phyloP scores from a whole-genome alignment of 2,329 filamentous ascomycete genomes.

The Madurella fahalii region DNA sequence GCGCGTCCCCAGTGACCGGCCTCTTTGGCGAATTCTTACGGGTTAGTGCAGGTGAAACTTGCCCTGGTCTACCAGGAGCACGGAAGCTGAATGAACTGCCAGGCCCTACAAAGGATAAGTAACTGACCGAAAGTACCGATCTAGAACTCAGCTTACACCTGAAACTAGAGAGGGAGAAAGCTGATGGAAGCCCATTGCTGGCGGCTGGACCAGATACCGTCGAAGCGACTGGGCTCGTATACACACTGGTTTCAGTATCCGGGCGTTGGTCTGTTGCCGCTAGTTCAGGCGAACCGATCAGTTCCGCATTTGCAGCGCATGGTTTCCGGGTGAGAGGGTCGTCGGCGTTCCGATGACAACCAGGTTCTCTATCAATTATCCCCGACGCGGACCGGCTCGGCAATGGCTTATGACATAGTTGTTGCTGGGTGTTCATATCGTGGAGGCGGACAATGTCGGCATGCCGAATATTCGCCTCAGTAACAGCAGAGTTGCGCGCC shows the following conservation, averaged over 20 bases:
- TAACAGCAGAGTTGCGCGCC: constrained; percentile 10
- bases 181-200: neutral
- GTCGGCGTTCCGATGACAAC: neutral
- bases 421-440: constrained; percentile 22
- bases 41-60: too few relatives aligned
- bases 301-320: neutral
- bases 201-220: constrained; percentile 3
- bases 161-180: constrained; percentile 5
- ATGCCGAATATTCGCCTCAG: constrained; percentile 7
- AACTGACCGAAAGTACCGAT: neutral
- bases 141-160: constrained; percentile 10
- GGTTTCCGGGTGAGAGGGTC: neutral
- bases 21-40: neutral
- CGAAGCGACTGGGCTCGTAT: constrained; percentile 11
- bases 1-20: constrained; percentile 8
- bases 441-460: constrained; percentile 19
- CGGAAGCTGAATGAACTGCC: neutral
- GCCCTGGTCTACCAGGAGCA: too few relatives aligned
- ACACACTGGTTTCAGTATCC: constrained; percentile 12
- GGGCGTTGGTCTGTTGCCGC: neutral
- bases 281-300: neutral
- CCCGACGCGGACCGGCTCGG: constrained; percentile 7
- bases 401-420: constrained; percentile 16
- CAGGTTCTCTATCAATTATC: neutral
- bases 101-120: neutral